Evolutionary conservation across 805 yeast genomes (phyloP), one percentile per base, ranked within the genome.

Genomic region (Candida montana): DNA sequence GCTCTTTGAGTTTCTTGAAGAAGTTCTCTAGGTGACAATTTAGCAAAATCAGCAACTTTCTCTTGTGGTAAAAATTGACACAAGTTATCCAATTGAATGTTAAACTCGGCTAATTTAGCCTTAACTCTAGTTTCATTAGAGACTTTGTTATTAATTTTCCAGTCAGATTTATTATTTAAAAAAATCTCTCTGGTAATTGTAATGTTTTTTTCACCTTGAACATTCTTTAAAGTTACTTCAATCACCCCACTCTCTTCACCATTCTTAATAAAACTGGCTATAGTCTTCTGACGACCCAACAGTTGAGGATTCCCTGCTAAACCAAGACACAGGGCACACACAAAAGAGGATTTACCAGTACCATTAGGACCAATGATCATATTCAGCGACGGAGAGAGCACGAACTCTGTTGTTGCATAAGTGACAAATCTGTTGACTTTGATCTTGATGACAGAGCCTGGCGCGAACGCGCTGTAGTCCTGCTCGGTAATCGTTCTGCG

Each of bases 351-450:
- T 55, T 93, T 93, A 7, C 99, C 99, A 0, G 95, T 77, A 28
- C 99, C 99, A 59, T 93, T 93, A 11, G 97, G 97, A 0, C 97
- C 99, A 40, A 93, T 83, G 44, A 93, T 84, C 81, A 93, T 78
- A 57, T 93, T 93, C 57, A 93, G 69, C 2, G 81, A 70, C 0
- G 97, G 96, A 0, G 91, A 83, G 42, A 91, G 72, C 31, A 71
- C 69, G 61, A 87, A 88, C 59, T 82, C 89, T 0, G 85, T 79
- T 35, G 73, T 62, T 1, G 77, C 54, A 58, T 83, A 84, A 0
- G 90, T 83, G 57, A 86, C 84, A 63, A 83, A 83, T 58, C 83
- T 81, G 48, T 61, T 61, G 23, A 83, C 69, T 42, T 69, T 72
- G 21, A 82, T 75, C 31, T 74, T 66, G n/a, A 80, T 55, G 31